phyloP scores from a whole-genome alignment of 2,329 filamentous ascomycete genomes.

The Xylariaceae sp. region DNA sequence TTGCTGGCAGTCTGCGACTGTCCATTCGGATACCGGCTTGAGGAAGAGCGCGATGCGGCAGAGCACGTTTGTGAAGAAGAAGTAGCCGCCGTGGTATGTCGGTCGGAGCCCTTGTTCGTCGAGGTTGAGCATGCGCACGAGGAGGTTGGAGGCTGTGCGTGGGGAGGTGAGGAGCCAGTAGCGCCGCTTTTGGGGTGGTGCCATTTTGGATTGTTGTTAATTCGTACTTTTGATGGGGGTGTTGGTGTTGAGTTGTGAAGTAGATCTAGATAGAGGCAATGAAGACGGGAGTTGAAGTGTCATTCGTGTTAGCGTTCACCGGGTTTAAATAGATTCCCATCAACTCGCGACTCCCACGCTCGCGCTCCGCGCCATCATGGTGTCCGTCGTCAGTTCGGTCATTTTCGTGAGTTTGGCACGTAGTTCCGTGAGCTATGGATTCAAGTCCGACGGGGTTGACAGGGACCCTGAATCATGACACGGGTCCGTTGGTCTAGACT shows the following conservation, averaged over 20 bases:
- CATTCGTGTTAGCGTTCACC: background rate
- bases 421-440: too few species aligned
- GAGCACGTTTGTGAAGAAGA: conserved; percentile 13
- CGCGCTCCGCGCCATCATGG: too few species aligned
- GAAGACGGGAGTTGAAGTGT: background rate
- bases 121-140: conserved; percentile 17
- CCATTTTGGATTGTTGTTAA: too few species aligned
- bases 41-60: background rate
- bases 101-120: conserved; percentile 15
- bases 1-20: background rate
- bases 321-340: too few species aligned
- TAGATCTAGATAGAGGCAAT: too few species aligned
- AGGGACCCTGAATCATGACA: background rate
- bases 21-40: conserved; percentile 7
- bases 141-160: conserved; percentile 21
- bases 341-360: too few species aligned
- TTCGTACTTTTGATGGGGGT: too few species aligned
- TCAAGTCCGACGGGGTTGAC: background rate
- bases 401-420: too few species aligned
- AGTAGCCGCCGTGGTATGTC: conserved; percentile 16
- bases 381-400: too few species aligned
- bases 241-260: too few species aligned
- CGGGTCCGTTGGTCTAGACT: background rate
- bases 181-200: conserved; percentile 6
- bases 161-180: conserved; percentile 21